Conservation (phyloP, 441 rosid species). For the Syzygium malaccense region DNA sequence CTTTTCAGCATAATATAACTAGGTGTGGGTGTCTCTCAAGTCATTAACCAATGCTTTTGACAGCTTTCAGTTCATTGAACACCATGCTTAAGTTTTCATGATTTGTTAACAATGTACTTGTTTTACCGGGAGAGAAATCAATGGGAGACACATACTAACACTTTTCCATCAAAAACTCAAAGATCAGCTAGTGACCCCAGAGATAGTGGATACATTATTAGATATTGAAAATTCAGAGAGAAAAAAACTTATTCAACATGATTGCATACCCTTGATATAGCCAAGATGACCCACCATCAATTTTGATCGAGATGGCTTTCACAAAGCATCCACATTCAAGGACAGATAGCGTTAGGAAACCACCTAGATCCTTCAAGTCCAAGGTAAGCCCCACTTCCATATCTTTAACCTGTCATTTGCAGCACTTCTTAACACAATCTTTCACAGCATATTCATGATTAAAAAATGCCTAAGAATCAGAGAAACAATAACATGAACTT, state of each 20-base stretch:
- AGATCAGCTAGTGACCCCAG: neutral
- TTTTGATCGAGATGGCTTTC: conserved; percentile 39
- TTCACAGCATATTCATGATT: neutral
- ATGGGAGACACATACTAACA: neutral
- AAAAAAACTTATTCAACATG: neutral
- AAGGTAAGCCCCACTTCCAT: conserved; percentile 41
- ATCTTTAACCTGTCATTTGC: conserved; percentile 56
- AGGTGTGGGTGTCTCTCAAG: neutral
- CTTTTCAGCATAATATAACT: neutral
- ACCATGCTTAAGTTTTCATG: neutral
- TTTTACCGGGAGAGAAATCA: neutral
- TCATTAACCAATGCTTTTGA: neutral
- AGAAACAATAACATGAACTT: neutral
- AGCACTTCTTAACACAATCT: conserved; percentile 18
- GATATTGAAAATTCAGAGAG: neutral
- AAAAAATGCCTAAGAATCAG: neutral
- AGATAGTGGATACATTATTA: neutral
- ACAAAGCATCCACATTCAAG: conserved; percentile 43
- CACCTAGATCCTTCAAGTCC: conserved; percentile 35
- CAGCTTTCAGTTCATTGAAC: neutral
- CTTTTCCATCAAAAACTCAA: neutral
- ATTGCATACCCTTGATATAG: conserved; percentile 71
- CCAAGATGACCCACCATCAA: conserved; percentile 89
- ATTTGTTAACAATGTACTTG: neutral
- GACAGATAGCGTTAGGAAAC: conserved; percentile 43